Percentiles rank a stretch among this genome's conserved stretches.
Evolutionary conservation across 1,284 basidiomycete species (phyloP).

Genomic region (Moniliella sp.): DNA sequence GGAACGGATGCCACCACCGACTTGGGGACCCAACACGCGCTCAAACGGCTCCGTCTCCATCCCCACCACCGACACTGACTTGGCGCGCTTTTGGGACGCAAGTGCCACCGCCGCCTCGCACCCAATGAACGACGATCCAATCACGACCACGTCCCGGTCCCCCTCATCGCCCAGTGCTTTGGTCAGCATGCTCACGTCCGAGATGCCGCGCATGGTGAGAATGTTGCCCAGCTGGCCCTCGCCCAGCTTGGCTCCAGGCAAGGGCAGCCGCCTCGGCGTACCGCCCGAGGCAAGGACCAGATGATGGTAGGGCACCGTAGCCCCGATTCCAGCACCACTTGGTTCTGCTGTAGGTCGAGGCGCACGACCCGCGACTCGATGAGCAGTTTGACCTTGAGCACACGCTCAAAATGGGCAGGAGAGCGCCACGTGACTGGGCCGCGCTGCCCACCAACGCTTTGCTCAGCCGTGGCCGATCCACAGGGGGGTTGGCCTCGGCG

Average conservation of each 20-base stretch:
- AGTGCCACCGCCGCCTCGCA: conserved; percentile 70
- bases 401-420: conserved; percentile 53
- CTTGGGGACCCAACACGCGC: conserved; percentile 53
- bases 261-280: conserved; percentile 44
- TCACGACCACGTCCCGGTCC: conserved; percentile 52
- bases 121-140: conserved; percentile 77
- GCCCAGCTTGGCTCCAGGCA: conserved; percentile 55
- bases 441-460: conserved; percentile 59
- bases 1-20: conserved; percentile 60
- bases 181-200: conserved; percentile 56
- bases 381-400: conserved; percentile 56
- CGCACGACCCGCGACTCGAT: conserved; percentile 38
- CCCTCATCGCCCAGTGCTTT: conserved; percentile 39
- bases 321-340: conserved; percentile 33
- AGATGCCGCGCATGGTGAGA: conserved; percentile 50
- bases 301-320: conserved; percentile 30
- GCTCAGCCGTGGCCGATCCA: conserved; percentile 75
- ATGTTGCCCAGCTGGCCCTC: conserved; percentile 62
- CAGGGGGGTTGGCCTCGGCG: conserved; percentile 58
- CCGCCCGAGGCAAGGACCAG: conserved; percentile 37
- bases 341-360: conserved; percentile 13
- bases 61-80: conserved; percentile 57
- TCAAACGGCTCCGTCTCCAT: conserved; percentile 68
- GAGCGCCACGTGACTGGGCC: conserved; percentile 55
- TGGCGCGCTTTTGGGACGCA: conserved; percentile 42